Evolutionary conservation across 208 protist genomes (phyloP), one percentile per base, ranked within the genome.

Genomic region (Wallacemonas rigidus): DNA sequence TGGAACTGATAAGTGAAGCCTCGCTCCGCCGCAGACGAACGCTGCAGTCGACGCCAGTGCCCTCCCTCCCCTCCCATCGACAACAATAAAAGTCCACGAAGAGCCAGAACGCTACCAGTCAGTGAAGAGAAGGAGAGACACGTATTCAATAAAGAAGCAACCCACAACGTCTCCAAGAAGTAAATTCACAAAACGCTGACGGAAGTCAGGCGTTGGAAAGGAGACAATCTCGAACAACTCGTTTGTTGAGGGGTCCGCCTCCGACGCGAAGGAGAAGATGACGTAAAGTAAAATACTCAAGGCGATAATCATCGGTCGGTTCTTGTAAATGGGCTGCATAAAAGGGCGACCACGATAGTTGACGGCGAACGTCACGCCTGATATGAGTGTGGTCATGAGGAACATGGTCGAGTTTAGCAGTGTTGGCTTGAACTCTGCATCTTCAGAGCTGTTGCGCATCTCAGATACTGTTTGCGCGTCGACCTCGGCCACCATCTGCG

Each of bases 301-400:
- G 8, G 90, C 82, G 53, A 92, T 89, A 51, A 98, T 88, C 71
- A 99, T 90, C n/a, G 91, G 88, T 57, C 83, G 90, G 76, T 98
- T 99, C 69, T 95, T 92, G 69, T 65, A 74, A 12, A 99, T 93
- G 51, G 83, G 83, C 72, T 97, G 83, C 96, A 98, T 98, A 71
- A 98, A 99, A 7, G 97, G 97, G 77, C 92, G 82, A 9, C 97
- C 98, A 44, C 95, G 91, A 85, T 99, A 99, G 82, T 99, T 99
- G 39, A 99, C 93, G 26, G 92, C 95, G 80, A 99, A 99, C 9
- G 95, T 99, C 40, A 95, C 85, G 8, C 97, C 91, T 50, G 96
- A 95, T 82, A 98, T 97, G 38, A 97, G 79, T 7, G 90, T 94
- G 0, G 94, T 96, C 48, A 99, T 91, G 15, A 99, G 80, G 76